Evolutionary conservation across 2,329 filamentous ascomycete genomes (phyloP), one percentile per base, ranked within the genome.

Genomic region (Xylariaceae sp.): DNA sequence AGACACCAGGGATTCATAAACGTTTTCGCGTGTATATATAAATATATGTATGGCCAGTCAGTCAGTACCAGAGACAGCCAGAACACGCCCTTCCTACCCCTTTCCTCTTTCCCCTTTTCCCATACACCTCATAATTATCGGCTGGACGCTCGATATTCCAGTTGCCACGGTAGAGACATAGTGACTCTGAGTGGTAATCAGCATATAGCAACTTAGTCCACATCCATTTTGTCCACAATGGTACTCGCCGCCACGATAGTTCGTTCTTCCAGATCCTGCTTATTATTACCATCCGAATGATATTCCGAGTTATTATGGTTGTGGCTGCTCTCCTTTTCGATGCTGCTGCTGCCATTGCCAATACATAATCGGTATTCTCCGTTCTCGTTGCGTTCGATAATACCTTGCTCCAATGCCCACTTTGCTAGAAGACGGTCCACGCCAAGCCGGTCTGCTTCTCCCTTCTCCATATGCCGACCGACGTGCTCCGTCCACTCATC

Each of bases 401-500:
- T 86, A 5, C 75, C 76, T 62, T 86, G 81, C 1, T 83, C 79
- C 26, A 86, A 69, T 3, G 84, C 83, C 82, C 83, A 87, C 54
- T 80, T 73, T 0, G 80, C 78, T 43, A 87, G 69, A 40, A 84
- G 68, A 1, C 70, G 68, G 60, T 86, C 84, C 4, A 85, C 80
- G 0, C 78, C 80, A 19, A 86, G 72, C 29, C 74, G 70, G 29
- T 74, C 72, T 3, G 80, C 82, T 58, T 86, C 83, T 5, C 81
- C 81, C 60, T 85, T 86, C 70, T 96, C 91, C 76, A 95, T 87
- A 69, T 97, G 92, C 46, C 87, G 80, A 1, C 91, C 91, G 0
- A 96, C 86, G 68, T 97, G 92, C 69, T 97, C 92, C 56, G 94
- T 94, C 73, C 91, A 88, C 62, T 90, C 85, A 54, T 96, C 89